Evolutionary conservation across 108 stramenopile species (phyloP).

Genomic region (Nitzschia palea): DNA sequence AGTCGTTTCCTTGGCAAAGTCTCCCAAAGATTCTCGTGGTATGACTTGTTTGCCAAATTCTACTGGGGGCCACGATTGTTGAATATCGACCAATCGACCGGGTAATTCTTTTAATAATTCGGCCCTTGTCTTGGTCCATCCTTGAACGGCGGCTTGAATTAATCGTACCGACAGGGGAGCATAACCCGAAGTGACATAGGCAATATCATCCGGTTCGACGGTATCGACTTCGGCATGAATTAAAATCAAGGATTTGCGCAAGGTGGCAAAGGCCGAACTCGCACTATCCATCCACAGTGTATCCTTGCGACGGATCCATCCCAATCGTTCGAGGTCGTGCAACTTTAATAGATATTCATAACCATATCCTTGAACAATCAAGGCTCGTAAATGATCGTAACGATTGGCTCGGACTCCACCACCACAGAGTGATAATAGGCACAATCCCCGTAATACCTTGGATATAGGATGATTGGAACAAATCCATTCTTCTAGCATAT

Average conservation of each 20-base stretch:
- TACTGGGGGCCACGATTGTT: constrained; percentile 61
- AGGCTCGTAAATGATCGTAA: constrained; percentile 84
- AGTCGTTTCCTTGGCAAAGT: constrained; percentile 35
- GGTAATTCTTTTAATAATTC: constrained; percentile 71
- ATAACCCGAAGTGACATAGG: constrained; percentile 93
- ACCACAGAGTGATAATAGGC: constrained; percentile 85
- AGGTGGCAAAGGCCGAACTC: constrained; percentile 55
- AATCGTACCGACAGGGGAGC: constrained; percentile 90
- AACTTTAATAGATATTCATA: constrained; percentile 83
- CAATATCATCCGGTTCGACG: constrained; percentile 85
- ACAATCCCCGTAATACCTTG: constrained; percentile 78
- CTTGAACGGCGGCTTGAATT: constrained; percentile 83
- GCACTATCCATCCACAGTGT: constrained; percentile 67
- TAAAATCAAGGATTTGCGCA: constrained; percentile 81
- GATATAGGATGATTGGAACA: constrained; percentile 72
- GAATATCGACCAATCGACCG: constrained; percentile 70
- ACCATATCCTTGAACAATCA: constrained; percentile 92
- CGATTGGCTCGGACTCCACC: constrained; percentile 88
- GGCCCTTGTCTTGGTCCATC: constrained; percentile 66
- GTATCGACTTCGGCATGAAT: constrained; percentile 90
- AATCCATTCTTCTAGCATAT: constrained; percentile 79
- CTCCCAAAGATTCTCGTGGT: constrained; percentile 38
- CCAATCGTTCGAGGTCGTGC: constrained; percentile 82
- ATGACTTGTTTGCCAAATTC: constrained; percentile 62
- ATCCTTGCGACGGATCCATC: constrained; percentile 83